Evolutionary conservation across 2,329 filamentous ascomycete species (phyloP), one percentile per base, ranked within the genome.

Genomic region (Colletotrichum limetticola): DNA sequence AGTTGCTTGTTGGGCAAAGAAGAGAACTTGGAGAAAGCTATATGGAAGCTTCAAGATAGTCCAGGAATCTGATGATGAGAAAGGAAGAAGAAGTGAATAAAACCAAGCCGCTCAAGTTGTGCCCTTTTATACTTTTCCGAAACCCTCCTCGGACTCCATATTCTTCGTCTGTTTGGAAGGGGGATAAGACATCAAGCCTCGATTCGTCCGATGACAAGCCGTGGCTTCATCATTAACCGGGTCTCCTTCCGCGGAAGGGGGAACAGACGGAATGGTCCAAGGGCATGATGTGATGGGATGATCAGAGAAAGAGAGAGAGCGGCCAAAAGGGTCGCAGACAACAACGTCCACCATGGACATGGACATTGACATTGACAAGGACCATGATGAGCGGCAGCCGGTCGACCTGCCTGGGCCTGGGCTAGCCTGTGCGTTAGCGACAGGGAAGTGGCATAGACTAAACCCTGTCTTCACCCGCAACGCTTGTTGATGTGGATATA

Each of bases 71-170:
- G 76, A 49, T 78, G 76, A 83, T 82, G 82, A 82, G 83, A 86
- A 87, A 86, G 84, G 84, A 89, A 86, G 85, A 88, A 87, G 83
- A 85, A 89, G 81, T 81, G 84, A 80, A 80, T 71, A 75, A 75
- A 77, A 78, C 78, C 78, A 82, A 80, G 78, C 81, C 77, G 85
- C 86, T 83, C 83, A 88, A 83, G 82, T 83, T 80, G 78, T 79
- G 80, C 82, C 88, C 84, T 91, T 92, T 92, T 92, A 92, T 92
- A 92, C 85, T 86, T 72, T 89, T 86, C 89, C n/a, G 74, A 74
- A 76, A 76, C 78, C 79, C 77, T 79, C 79, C 80, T 77, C 74
- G 78, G 80, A 77, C 81, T 78, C 78, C 77, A 78, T 80, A 35
- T 76, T 67, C 78, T 59, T 79, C 75, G 77, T 80, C 77, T 49